Evolutionary conservation across 306 rosid genomes (phyloP).

Genomic region (Abrus pulchellus): DNA sequence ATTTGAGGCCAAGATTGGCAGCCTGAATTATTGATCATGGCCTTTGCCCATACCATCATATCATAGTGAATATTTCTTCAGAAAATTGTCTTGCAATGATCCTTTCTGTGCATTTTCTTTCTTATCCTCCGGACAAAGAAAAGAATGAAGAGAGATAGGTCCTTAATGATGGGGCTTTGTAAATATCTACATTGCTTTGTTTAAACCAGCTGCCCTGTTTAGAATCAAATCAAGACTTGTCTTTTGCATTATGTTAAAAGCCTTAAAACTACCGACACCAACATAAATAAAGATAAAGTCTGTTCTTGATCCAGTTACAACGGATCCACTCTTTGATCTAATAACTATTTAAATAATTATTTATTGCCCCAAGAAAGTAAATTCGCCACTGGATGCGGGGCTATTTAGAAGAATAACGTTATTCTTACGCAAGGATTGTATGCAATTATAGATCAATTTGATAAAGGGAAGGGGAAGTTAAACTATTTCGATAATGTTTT

Average conservation of each 20-base stretch:
- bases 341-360: not conserved
- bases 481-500: too few species aligned
- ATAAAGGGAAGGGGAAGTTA: not conserved
- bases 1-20: constrained; percentile 50
- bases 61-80: constrained; percentile 11
- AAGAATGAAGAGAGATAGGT: not conserved
- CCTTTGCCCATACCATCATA: constrained; percentile 1
- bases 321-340: not conserved
- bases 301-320: constrained; percentile 36
- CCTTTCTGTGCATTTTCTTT: constrained; percentile 8
- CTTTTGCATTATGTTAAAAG: not conserved
- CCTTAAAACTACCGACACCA: constrained; percentile 13
- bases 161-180: not conserved
- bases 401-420: not conserved
- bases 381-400: not conserved
- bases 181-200: not conserved
- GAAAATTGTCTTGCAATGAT: not conserved
- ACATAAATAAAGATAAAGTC: not conserved
- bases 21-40: constrained; percentile 34
- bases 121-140: not conserved
- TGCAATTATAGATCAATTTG: not conserved
- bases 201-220: not conserved
- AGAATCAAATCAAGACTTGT: not conserved
- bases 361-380: not conserved
- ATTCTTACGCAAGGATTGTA: not conserved